phyloP scores from a whole-genome alignment of 495 filamentous ascomycete species.

The Aspergillus panamensis region DNA sequence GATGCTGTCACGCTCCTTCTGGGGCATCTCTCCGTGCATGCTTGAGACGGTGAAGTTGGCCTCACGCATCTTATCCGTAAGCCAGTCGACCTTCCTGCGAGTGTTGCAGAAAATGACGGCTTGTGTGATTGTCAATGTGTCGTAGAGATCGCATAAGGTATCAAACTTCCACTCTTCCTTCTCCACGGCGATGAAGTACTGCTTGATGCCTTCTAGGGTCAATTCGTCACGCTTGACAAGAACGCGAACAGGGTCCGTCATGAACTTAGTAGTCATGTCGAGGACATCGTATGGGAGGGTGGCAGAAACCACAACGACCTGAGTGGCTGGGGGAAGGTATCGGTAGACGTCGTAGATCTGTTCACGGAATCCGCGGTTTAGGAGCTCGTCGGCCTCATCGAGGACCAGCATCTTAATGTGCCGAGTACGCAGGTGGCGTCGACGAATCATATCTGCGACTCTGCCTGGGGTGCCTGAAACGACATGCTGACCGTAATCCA shows the following conservation, averaged over 20 bases:
- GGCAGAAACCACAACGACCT: constrained; percentile 96
- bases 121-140: constrained; percentile 98
- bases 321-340: constrained; percentile 90
- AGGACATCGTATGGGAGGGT: constrained; percentile 97
- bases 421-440: constrained; percentile 86
- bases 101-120: constrained; percentile 99
- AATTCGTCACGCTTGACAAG: constrained; percentile 99
- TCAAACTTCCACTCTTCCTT: constrained; percentile 99
- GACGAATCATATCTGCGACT: constrained; percentile 98
- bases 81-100: constrained; percentile 97
- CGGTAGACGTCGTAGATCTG: constrained; percentile 99
- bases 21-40: constrained; percentile 99
- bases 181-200: constrained; percentile 99
- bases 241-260: constrained; percentile 97
- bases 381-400: constrained; percentile 91
- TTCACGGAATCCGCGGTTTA: constrained; percentile 94
- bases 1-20: constrained; percentile 94
- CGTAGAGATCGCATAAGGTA: constrained; percentile 98
- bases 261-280: constrained; percentile 99
- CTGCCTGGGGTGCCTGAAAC: constrained; percentile 94
- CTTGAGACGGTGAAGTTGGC: constrained; percentile 97
- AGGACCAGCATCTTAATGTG: constrained; percentile 99
- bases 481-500: constrained; percentile 95
- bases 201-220: constrained; percentile 96
- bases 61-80: constrained; percentile 97